Evolutionary conservation across 108 stramenopile genomes (phyloP).

Genomic region (Nitzschia sp.): DNA sequence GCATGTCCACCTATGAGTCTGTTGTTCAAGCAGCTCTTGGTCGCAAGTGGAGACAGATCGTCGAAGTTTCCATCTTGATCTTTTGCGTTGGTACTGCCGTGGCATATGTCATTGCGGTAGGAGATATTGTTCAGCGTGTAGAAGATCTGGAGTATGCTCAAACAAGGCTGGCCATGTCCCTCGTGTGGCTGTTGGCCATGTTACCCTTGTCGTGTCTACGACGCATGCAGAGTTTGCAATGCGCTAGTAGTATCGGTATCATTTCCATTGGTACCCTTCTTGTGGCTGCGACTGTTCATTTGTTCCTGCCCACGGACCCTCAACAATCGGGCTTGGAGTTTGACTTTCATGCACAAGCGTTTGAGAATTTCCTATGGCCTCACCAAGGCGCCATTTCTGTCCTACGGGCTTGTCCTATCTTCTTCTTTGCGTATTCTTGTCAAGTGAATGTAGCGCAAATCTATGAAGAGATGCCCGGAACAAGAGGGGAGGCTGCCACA

Average conservation of each 20-base stretch:
- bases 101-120: conserved; percentile 64
- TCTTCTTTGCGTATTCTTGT: conserved; percentile 81
- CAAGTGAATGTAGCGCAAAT: conserved; percentile 83
- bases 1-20: conserved; percentile 56
- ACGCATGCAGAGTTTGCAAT: conserved; percentile 60
- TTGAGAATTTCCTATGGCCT: conserved; percentile 48
- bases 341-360: background rate
- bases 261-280: conserved; percentile 65
- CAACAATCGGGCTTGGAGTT: background rate
- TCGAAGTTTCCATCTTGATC: conserved; percentile 62
- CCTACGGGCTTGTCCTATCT: conserved; percentile 73
- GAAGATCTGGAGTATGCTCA: conserved; percentile 26
- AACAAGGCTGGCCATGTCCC: conserved; percentile 24
- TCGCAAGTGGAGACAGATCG: conserved; percentile 23
- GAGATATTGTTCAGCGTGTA: conserved; percentile 69
- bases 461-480: conserved; percentile 53
- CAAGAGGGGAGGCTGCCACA: background rate
- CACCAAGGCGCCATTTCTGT: conserved; percentile 42
- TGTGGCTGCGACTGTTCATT: conserved; percentile 66
- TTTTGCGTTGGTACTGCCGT: conserved; percentile 65
- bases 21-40: conserved; percentile 55
- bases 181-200: conserved; percentile 66
- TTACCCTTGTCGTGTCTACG: conserved; percentile 65
- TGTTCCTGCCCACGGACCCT: conserved; percentile 30
- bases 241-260: conserved; percentile 62